phyloP scores from a whole-genome alignment of 495 filamentous ascomycete genomes.

The Alectoria sarmentosa region DNA sequence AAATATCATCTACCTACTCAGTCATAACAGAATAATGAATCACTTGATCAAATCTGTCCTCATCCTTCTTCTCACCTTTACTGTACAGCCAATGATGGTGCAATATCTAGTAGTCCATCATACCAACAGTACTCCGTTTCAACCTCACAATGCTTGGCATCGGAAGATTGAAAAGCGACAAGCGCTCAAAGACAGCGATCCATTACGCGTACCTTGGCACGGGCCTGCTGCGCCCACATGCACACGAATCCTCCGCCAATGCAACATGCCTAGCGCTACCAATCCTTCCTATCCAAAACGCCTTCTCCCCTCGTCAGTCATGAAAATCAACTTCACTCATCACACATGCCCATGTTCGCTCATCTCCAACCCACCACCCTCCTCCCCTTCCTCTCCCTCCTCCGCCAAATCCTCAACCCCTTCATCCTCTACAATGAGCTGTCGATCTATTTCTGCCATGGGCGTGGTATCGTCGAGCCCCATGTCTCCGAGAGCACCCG shows the following conservation, averaged over 20 bases:
- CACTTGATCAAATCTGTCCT: too few relatives aligned
- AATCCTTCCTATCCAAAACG: slow-evolving; percentile 1
- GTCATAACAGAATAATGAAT: too few relatives aligned
- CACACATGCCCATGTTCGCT: slow-evolving; percentile 8
- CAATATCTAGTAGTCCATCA: too few relatives aligned
- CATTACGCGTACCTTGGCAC: neutral
- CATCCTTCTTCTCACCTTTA: too few relatives aligned
- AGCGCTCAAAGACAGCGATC: neutral
- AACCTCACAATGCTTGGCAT: neutral
- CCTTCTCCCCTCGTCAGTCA: neutral
- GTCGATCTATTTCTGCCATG: slow-evolving; percentile 21
- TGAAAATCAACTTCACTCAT: neutral
- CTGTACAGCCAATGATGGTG: too few relatives aligned
- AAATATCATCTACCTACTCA: too few relatives aligned
- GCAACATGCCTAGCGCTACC: neutral
- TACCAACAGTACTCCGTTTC: too few relatives aligned
- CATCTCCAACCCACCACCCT: slow-evolving; percentile 12
- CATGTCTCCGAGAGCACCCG: slow-evolving; percentile 14
- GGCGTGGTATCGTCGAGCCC: slow-evolving; percentile 27
- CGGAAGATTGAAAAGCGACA: neutral
- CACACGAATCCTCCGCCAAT: neutral
- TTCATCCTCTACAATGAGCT: slow-evolving; percentile 17
- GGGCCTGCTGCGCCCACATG: neutral
- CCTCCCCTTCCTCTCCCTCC: slow-evolving; percentile 19
- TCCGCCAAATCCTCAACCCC: slow-evolving; percentile 11